These are phyloP conservation scores for Cryptosporidium ubiquitum DNA, from an alignment of 169 alveolate species.

Conservation along the genomic window DNA sequence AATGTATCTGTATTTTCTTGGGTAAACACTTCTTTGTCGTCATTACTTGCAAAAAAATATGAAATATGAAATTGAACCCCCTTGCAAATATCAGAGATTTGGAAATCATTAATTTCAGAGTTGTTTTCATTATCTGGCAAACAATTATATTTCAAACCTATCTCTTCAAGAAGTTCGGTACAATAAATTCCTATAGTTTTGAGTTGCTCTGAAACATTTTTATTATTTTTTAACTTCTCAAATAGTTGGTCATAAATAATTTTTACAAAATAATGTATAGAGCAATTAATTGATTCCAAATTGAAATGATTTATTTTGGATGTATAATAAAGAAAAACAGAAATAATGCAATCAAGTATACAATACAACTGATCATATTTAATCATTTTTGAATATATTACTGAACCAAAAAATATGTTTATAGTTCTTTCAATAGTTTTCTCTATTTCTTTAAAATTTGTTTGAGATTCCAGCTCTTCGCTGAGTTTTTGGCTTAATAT, in stretches of 20 bases:
- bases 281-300: not conserved
- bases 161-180: slow-evolving; percentile 21
- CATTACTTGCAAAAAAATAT: slow-evolving; percentile 21
- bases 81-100: not conserved
- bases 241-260: not conserved
- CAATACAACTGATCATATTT: slow-evolving; percentile 13
- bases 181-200: slow-evolving; percentile 12
- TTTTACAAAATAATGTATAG: not conserved
- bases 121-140: not conserved
- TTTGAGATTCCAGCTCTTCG: not conserved
- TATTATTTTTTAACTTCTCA: not conserved
- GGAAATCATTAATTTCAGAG: not conserved
- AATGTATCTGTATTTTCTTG: slow-evolving; percentile 4
- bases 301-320: not conserved
- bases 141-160: not conserved
- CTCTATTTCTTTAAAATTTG: not conserved
- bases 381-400: not conserved
- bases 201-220: not conserved
- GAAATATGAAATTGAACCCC: slow-evolving; percentile 41
- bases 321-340: slow-evolving; percentile 18
- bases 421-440: not conserved
- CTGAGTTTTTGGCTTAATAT: slow-evolving; percentile 1
- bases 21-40: slow-evolving; percentile 3
- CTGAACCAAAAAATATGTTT: slow-evolving; percentile 3
- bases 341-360: slow-evolving; percentile 38